phyloP scores from a whole-genome alignment of 352 stramenopile genomes.

The Phytophthora pseudosyringae region DNA sequence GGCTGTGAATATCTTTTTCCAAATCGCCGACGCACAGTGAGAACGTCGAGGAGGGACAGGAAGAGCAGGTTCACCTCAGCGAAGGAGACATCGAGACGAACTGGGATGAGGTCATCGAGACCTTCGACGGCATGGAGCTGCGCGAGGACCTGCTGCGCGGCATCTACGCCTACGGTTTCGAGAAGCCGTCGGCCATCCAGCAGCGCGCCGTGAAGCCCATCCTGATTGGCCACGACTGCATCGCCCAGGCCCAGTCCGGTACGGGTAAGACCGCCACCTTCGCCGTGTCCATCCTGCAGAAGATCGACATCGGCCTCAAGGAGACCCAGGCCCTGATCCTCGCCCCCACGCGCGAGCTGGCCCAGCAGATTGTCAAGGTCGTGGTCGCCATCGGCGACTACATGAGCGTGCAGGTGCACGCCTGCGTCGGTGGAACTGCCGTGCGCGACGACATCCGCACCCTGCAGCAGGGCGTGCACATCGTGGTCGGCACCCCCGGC shows the following conservation, averaged over 20 bases:
- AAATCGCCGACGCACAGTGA: constrained; percentile 35
- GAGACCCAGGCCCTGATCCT: constrained; percentile 99
- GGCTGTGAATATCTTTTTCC: constrained; percentile 8
- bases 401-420: constrained; percentile 98
- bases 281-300: constrained; percentile 98
- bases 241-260: constrained; percentile 99
- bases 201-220: constrained; percentile 98
- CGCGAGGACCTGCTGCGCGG: constrained; percentile 98
- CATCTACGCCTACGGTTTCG: constrained; percentile 99
- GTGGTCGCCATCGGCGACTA: constrained; percentile 94
- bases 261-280: constrained; percentile 99
- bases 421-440: constrained; percentile 98
- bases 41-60: constrained; percentile 65
- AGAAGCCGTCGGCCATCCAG: constrained; percentile 99
- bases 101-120: constrained; percentile 98
- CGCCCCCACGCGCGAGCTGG: constrained; percentile 98
- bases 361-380: constrained; percentile 99
- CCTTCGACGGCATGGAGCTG: constrained; percentile 99
- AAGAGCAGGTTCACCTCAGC: constrained; percentile 73
- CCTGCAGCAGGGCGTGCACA: constrained; percentile 97
- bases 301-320: constrained; percentile 95
- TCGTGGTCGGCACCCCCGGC: constrained; percentile 98
- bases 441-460: constrained; percentile 99
- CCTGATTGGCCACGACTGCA: constrained; percentile 97
- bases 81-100: constrained; percentile 98